Percentiles rank a stretch among this genome's conserved stretches.
Conservation (phyloP, 1,139 yeast genomes). For the Lodderomyces theae region DNA sequence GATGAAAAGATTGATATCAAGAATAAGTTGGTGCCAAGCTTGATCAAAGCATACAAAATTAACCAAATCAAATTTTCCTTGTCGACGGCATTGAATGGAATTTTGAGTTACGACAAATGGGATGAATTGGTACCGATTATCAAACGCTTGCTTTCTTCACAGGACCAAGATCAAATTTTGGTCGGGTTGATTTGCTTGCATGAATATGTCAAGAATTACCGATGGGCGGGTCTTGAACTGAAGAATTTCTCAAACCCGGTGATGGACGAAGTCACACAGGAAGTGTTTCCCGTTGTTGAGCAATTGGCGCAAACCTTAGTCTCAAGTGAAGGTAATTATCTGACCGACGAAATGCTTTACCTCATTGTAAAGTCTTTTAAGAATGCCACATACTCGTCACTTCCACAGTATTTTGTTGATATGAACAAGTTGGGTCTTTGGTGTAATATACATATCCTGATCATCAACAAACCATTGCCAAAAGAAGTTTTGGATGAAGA, state of each 20-base stretch:
- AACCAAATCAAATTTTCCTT: slow-evolving; percentile 40
- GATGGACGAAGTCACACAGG: slow-evolving; percentile 47
- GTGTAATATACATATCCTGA: slow-evolving; percentile 58
- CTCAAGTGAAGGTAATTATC: slow-evolving; percentile 23
- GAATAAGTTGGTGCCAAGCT: slow-evolving; percentile 47
- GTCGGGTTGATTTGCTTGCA: slow-evolving; percentile 57
- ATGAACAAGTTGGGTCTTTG: slow-evolving; percentile 54
- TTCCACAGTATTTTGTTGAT: slow-evolving; percentile 58
- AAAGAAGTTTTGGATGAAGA: slow-evolving; percentile 36
- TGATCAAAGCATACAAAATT: slow-evolving; percentile 35
- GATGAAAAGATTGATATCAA: slow-evolving; percentile 55
- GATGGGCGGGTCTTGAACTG: slow-evolving; percentile 51
- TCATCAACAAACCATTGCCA: slow-evolving; percentile 47
- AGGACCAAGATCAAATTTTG: slow-evolving; percentile 50
- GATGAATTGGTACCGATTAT: slow-evolving; percentile 37
- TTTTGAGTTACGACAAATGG: slow-evolving; percentile 47
- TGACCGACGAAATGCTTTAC: slow-evolving; percentile 55
- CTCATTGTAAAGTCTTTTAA: slow-evolving; percentile 64
- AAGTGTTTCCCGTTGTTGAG: slow-evolving; percentile 58
- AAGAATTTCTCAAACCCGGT: slow-evolving; percentile 40
- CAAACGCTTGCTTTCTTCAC: slow-evolving; percentile 42
- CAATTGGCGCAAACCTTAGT: slow-evolving; percentile 42
- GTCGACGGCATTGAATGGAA: slow-evolving; percentile 41
- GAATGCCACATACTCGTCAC: slow-evolving; percentile 52
- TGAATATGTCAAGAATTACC: slow-evolving; percentile 55